phyloP scores from a whole-genome alignment of 805 yeast genomes.

The Zygosaccharomyces gambellarensis region DNA sequence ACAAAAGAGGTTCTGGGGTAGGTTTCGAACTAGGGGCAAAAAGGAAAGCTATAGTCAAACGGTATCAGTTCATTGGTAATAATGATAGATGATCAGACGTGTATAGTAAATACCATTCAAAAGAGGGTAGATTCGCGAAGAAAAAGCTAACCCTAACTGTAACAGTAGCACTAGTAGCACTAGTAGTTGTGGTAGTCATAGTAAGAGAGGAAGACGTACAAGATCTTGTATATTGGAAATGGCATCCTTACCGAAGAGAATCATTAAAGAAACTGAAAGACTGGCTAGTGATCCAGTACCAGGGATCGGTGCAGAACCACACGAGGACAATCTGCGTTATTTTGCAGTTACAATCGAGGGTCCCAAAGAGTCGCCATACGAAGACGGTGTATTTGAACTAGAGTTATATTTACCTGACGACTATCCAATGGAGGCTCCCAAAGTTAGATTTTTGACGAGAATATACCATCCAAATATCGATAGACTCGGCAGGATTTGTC shows the following conservation, averaged over 20 bases:
- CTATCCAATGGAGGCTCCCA: constrained; percentile 97
- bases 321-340: constrained; percentile 88
- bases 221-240: constrained; percentile 10
- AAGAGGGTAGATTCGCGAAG: too few relatives aligned
- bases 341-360: constrained; percentile 91
- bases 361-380: constrained; percentile 87
- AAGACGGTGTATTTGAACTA: constrained; percentile 72
- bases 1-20: neutral
- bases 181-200: neutral
- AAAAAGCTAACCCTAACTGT: neutral
- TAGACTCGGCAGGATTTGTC: constrained; percentile 88
- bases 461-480: constrained; percentile 97
- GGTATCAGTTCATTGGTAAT: too few relatives aligned
- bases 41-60: neutral
- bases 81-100: neutral
- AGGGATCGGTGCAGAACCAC: constrained; percentile 89
- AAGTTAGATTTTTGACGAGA: constrained; percentile 86
- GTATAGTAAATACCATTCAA: too few relatives aligned
- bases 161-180: neutral
- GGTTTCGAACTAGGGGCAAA: neutral
- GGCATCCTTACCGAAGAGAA: constrained; percentile 72
- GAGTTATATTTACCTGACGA: constrained; percentile 93
- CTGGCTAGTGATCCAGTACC: constrained; percentile 92
- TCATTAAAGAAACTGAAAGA: constrained; percentile 93
- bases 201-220: neutral